These are phyloP conservation scores for Crucihimalaya himalaica DNA, from an alignment of 345 rosid species.

Conservation along the genomic window DNA sequence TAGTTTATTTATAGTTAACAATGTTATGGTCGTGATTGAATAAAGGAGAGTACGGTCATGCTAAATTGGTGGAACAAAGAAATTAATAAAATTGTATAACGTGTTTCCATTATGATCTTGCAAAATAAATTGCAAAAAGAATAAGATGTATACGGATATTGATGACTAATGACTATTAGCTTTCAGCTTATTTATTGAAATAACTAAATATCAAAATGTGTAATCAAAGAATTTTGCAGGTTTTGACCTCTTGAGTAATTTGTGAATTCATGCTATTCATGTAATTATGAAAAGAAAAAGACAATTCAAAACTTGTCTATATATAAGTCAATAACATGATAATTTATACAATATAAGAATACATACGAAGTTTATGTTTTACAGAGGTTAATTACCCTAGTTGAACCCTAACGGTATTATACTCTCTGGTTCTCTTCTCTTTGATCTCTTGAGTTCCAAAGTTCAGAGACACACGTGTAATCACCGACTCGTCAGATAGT, in stretches of 20 bases:
- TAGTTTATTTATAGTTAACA: not conserved
- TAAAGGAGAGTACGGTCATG: not conserved
- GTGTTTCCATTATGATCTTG: not conserved
- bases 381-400: not conserved
- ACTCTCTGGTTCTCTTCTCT: not conserved
- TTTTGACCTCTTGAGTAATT: not conserved
- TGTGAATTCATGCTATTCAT: not conserved
- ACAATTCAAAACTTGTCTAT: too few relatives aligned
- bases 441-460: not conserved
- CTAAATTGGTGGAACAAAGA: not conserved
- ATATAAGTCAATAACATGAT: too few relatives aligned
- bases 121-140: not conserved
- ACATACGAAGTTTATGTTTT: too few relatives aligned
- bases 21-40: slow-evolving; percentile 19
- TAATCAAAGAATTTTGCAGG: not conserved
- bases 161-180: not conserved
- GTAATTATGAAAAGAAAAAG: too few relatives aligned
- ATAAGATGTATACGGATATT: not conserved
- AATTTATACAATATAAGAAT: too few relatives aligned
- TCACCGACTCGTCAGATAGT: slow-evolving; percentile 24
- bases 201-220: not conserved
- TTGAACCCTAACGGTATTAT: not conserved
- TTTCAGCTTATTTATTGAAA: not conserved
- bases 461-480: slow-evolving; percentile 32
- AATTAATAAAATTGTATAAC: not conserved